Conservation (phyloP, 2,329 filamentous ascomycete species). For the Talaromyces sp. region DNA sequence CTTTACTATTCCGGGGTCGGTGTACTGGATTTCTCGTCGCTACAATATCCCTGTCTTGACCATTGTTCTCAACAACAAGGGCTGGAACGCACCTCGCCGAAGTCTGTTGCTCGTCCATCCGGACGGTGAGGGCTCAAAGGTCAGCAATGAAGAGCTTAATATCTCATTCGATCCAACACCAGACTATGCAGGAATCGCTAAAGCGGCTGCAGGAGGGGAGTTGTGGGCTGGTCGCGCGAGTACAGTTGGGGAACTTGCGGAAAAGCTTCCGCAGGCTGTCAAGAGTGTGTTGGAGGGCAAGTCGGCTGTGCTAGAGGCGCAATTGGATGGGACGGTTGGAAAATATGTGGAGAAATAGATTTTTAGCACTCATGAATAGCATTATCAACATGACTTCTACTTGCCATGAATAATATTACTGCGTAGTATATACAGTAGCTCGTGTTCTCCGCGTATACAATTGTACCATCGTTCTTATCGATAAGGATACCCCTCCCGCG, state of each 20-base stretch:
- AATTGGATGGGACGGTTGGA: constrained; percentile 55
- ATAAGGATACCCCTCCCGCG: constrained; percentile 1
- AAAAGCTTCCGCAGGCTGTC: constrained; percentile 56
- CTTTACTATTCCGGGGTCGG: constrained; percentile 62
- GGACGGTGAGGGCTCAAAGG: constrained; percentile 59
- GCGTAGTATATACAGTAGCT: too few species aligned
- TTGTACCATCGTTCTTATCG: neutral
- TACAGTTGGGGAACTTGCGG: constrained; percentile 54
- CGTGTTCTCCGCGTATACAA: neutral
- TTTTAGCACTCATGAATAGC: neutral
- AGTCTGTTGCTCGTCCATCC: constrained; percentile 65
- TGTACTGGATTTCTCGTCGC: constrained; percentile 66
- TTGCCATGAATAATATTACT: too few species aligned
- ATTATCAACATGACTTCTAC: neutral
- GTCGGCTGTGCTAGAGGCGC: constrained; percentile 61
- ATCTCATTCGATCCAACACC: constrained; percentile 65
- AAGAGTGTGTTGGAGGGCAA: constrained; percentile 55
- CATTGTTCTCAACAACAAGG: constrained; percentile 67
- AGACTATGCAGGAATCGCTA: constrained; percentile 66
- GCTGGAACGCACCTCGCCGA: constrained; percentile 64
- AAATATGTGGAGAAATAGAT: constrained; percentile 42
- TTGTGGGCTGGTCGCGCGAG: constrained; percentile 60
- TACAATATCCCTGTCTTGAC: constrained; percentile 66
- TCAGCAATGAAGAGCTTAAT: constrained; percentile 62
- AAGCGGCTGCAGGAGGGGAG: constrained; percentile 61